These are phyloP conservation scores for Cymbopogon flexuosus DNA, from an alignment of 202 grass and related monocot genomes.

Conservation along the genomic window DNA sequence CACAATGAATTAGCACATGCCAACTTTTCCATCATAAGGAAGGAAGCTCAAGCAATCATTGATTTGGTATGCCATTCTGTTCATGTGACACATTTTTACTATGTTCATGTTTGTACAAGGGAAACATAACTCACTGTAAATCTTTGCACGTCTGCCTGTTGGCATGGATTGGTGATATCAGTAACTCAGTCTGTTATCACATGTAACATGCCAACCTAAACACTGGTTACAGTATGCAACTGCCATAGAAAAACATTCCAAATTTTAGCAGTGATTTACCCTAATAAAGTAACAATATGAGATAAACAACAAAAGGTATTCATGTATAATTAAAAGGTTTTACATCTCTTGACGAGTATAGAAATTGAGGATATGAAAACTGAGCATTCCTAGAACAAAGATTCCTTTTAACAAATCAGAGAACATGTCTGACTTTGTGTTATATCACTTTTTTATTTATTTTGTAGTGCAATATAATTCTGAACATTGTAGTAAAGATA, in stretches of 20 bases:
- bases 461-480: background rate
- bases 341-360: background rate
- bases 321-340: background rate
- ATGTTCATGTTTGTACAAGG: background rate
- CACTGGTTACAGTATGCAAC: background rate
- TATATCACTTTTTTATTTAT: background rate
- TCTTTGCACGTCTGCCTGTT: background rate
- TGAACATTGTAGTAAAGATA: background rate
- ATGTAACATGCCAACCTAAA: background rate
- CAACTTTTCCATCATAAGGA: conserved; percentile 89
- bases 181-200: background rate
- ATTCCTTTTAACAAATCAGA: background rate
- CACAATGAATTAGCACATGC: conserved; percentile 64
- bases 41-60: conserved; percentile 78
- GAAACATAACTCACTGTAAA: conserved; percentile 3
- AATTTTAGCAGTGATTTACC: background rate
- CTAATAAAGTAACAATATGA: background rate
- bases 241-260: background rate
- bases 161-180: background rate
- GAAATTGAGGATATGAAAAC: background rate
- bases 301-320: background rate
- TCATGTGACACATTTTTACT: conserved; percentile 16
- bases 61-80: conserved; percentile 62
- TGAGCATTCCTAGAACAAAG: background rate
- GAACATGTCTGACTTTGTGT: background rate